Conservation (phyloP, 2,329 filamentous ascomycete species). For the Penicillium sp. region DNA sequence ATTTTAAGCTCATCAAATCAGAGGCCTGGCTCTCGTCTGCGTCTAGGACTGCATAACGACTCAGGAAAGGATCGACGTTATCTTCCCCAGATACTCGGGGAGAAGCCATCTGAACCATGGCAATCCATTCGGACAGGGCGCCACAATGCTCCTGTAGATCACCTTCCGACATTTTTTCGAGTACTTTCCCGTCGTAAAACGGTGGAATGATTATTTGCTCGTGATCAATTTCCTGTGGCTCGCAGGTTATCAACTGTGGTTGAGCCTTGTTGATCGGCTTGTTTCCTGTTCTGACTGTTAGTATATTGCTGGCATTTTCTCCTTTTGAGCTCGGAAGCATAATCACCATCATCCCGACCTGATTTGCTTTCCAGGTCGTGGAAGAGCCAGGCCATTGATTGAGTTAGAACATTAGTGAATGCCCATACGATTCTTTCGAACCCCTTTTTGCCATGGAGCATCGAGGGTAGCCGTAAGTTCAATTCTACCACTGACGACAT, state of each 20-base stretch:
- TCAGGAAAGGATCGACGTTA: conserved; percentile 44
- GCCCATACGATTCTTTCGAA: conserved; percentile 78
- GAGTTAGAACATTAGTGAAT: conserved; percentile 70
- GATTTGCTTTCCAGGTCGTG: conserved; percentile 53
- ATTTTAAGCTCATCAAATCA: conserved; percentile 41
- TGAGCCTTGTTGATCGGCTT: conserved; percentile 37
- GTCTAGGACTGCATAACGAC: conserved; percentile 42
- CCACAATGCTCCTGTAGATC: conserved; percentile 60
- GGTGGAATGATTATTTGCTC: conserved; percentile 32
- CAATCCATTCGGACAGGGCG: conserved; percentile 63
- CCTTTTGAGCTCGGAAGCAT: neutral
- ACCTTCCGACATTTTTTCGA: conserved; percentile 37
- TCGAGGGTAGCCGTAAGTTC: conserved; percentile 70
- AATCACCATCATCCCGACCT: conserved; percentile 44
- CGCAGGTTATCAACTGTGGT: conserved; percentile 36
- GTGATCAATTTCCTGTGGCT: conserved; percentile 24
- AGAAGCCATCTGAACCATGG: conserved; percentile 50
- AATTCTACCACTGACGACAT: conserved; percentile 64
- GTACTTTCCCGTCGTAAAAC: conserved; percentile 21
- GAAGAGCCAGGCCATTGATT: conserved; percentile 73
- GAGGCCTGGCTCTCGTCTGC: conserved; percentile 20
- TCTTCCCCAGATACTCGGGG: conserved; percentile 39
- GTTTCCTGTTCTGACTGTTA: conserved; percentile 21
- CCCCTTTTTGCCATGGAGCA: conserved; percentile 78
- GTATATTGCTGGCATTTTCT: neutral